Evolutionary conservation across 179 eudicot genomes (phyloP), one percentile per base, ranked within the genome.

Genomic region (Pouteria campechiana): DNA sequence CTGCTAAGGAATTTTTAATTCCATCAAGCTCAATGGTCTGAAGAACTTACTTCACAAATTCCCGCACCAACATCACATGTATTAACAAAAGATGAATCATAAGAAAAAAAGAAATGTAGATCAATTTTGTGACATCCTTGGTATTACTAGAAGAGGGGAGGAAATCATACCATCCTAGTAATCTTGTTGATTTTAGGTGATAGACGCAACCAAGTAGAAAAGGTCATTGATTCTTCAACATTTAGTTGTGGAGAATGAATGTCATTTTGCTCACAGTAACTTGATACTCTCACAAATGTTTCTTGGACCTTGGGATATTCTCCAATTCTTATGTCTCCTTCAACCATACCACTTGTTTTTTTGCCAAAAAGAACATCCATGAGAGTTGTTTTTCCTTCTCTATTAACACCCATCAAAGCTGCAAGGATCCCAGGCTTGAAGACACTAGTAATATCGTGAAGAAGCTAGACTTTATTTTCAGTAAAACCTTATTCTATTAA

Each of bases 151-250:
- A n/a, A n/a, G n/a, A 7, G 11, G 15, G 29, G 33, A 18, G 17
- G 2, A 38, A 2, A 14, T 33, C 54, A 14, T 69, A 69, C 74
- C 4, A 23, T 45, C 64, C 33, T 69, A 36, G 58, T 58, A 14
- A 50, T 41, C 23, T 48, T 23, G 31, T 69, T 59, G 14, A 58
- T 45, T 35, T 33, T 32, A 17, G 35, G 52, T 39, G 69, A 40
- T 48, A 69, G 70, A 5, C 74, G 62, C 17, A 69, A 56, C 70
- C 74, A 63, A 13, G 74, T 70, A 33, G 74, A 69, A 50, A 58
- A 69, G 17, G 59, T 32, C 34, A 69, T 32, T 25, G 74, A 69
- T 54, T 69, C 74, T 48, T 69, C 66, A 0, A 69, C 44, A 25
- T 68, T 67, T 31, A 67, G 47, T 10, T 57, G 51, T 5, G 73